These are phyloP conservation scores for Suhomyces xylopsoci DNA, from an alignment of 805 yeast genomes.

Conservation along the genomic window DNA sequence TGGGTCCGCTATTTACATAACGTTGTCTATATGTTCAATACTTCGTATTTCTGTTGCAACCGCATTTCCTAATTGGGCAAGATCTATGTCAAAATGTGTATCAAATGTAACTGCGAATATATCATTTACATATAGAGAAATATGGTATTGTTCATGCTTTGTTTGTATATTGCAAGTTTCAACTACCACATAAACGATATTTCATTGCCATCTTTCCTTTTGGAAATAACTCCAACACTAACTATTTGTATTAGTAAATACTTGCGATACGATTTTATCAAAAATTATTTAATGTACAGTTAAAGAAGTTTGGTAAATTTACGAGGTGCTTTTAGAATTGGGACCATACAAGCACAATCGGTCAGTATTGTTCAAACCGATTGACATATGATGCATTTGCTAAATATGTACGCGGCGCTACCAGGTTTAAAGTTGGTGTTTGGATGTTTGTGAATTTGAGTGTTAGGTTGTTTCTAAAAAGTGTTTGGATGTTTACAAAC, in stretches of 20 bases:
- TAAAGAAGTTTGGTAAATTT: no score
- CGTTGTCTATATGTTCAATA: not conserved
- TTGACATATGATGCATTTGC: no score
- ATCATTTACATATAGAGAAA: no score
- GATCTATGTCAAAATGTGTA: not conserved
- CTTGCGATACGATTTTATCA: no score
- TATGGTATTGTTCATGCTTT: not conserved
- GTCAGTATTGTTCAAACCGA: no score
- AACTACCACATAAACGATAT: not conserved
- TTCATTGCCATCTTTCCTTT: not conserved
- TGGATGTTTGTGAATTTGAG: not conserved
- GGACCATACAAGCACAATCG: no score
- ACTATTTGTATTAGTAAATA: no score
- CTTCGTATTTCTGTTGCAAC: not conserved
- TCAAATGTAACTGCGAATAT: not conserved
- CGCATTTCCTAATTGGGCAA: not conserved
- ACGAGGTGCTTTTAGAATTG: no score
- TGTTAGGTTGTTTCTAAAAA: no score
- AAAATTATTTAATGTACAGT: no score
- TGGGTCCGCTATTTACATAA: not conserved
- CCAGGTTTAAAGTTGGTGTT: not conserved
- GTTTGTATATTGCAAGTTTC: not conserved
- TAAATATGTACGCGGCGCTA: no score
- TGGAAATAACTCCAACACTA: not conserved
- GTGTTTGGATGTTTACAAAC: not conserved